Evolutionary conservation across 1,284 basidiomycete species (phyloP), one percentile per base, ranked within the genome.

Genomic region (Apiotrichum veenhuisii): DNA sequence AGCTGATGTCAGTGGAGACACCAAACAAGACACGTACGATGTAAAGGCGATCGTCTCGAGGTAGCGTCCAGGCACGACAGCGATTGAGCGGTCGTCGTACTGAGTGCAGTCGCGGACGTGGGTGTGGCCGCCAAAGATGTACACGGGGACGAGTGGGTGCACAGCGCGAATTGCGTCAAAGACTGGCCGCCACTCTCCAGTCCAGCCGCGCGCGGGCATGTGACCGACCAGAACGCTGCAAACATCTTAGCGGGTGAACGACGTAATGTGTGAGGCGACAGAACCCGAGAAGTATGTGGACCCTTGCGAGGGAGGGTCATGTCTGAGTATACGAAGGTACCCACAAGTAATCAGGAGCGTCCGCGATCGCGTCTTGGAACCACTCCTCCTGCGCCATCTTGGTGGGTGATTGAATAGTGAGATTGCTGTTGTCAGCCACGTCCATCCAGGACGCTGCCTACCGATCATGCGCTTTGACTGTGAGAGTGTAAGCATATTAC

Each of bases 41-140:
- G 76, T 71, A 79, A 63, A 70, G 79, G 88, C 88, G 55, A 92
- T 80, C 8, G 90, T 91, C 76, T 93, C 90, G 85, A 92, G 87
- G 72, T 91, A 93, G 25, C 88, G 80, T 45, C 90, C 90, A 53
- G 87, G 89, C 64, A 89, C 87, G 37, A 92, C 75, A 72, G 64
- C 68, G 23, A 78, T 77, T 12, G 72, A 73, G 18, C 70, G 57
- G 22, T 62, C 66, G 59, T 76, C 73, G 34, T 71, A 82, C 77
- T 73, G 77, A 79, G 82, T 68, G 72, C 89, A 91, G 70, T 90
- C 87, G 54, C 88, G 84, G 57, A 91, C 86, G 68, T 91, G 89
- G 1, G 80, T 83, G 65, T 91, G 88, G 4, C 87, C 85, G 5
- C 90, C 90, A 50, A 92, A 83, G 61, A 92, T 86, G 51, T 89